Percentiles rank a stretch among this genome's conserved stretches.
phyloP scores from a whole-genome alignment of 2,329 filamentous ascomycete genomes.

The Colletotrichum navitas region DNA sequence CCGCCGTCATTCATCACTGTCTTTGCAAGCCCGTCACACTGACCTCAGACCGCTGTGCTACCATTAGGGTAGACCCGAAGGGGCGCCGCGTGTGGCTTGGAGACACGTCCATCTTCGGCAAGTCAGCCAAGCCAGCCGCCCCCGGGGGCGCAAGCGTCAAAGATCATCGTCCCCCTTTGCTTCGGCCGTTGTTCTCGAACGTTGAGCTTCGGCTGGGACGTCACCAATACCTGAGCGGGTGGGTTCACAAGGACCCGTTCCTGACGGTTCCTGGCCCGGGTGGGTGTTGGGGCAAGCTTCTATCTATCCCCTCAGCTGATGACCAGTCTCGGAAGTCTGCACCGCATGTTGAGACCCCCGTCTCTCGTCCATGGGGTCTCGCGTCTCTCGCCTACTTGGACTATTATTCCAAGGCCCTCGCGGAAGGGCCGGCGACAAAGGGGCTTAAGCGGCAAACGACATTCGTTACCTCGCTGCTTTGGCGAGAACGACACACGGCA shows the following conservation, averaged over 20 bases:
- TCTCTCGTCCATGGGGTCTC: not conserved
- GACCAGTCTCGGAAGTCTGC: constrained; percentile 11
- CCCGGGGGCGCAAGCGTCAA: constrained; percentile 7
- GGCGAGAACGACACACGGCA: not conserved
- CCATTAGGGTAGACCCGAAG: constrained; percentile 25
- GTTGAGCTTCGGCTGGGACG: not conserved
- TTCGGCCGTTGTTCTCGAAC: constrained; percentile 27
- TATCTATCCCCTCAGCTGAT: not conserved
- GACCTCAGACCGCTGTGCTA: constrained; percentile 16
- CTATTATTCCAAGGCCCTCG: constrained; percentile 29
- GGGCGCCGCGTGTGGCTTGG: constrained; percentile 19
- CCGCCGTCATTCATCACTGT: constrained; percentile 22
- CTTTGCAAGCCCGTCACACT: constrained; percentile 13
- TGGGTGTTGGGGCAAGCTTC: not conserved
- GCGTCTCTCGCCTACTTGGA: not conserved
- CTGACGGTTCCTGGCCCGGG: not conserved
- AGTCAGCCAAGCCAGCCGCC: not conserved
- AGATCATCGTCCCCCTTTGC: not conserved
- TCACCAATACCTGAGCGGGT: not conserved
- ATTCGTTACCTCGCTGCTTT: constrained; percentile 6
- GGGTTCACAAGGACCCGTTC: not conserved
- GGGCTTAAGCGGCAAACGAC: constrained; percentile 1
- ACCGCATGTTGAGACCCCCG: not conserved
- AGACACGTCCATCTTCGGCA: not conserved
- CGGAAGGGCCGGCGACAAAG: constrained; percentile 28